Base-by-base conservation (phyloP, 2,329 filamentous ascomycete genomes). In the Madurella mycetomatis region DNA sequence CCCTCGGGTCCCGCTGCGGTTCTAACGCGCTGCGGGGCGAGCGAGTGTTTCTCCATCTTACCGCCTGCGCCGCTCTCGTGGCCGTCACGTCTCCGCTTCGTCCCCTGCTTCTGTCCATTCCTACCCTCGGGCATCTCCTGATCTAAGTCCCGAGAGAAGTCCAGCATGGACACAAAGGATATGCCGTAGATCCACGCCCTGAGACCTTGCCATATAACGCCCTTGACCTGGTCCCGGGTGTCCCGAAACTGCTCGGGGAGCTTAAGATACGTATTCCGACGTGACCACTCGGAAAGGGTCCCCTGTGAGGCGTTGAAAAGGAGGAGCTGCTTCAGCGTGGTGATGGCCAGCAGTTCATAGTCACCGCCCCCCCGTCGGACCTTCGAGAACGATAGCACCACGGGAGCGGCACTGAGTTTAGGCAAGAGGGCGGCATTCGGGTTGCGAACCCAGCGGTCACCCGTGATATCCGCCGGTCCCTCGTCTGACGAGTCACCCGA, bases 111-210 rank as follows among this genome's bases (percentile, higher is more conserved):
- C 34, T 71, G 67, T n/a, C 66, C 60, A 15, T 69, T 64, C 1
- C 59, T 61, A 1, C 60, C 57, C 1, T 62, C 54, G n/a, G 66
- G 66, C 25, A 63, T 66, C 19, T 69, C 70, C 3, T 69, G 67
- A 1, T 73, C 68, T 47, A 94, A 79, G 68, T 96, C 87, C 64
- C 81, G 80, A 17, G 82, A 81, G 31, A 95, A 74, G 68, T 97
- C 91, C 56, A 99, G 83, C 92, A 97, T 97, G 73, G 89, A 91
- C 19, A 99, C 71, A 80, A 91, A 97, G 1, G 82, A 85, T 41
- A 84, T 82, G 7, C 92, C 92, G 65, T 95, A 96, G 17, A 97
- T 73, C 90, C 92, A 97, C 8, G 92, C 72, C 13, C 92, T 82
- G 30, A 76, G 75, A 1, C 86, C 76, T 66, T 95, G 88, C 92